Percentiles rank a stretch among this genome's conserved stretches.
phyloP scores from a whole-genome alignment of 129 eudicot genomes.

The Ambrosia artemisiifolia region DNA sequence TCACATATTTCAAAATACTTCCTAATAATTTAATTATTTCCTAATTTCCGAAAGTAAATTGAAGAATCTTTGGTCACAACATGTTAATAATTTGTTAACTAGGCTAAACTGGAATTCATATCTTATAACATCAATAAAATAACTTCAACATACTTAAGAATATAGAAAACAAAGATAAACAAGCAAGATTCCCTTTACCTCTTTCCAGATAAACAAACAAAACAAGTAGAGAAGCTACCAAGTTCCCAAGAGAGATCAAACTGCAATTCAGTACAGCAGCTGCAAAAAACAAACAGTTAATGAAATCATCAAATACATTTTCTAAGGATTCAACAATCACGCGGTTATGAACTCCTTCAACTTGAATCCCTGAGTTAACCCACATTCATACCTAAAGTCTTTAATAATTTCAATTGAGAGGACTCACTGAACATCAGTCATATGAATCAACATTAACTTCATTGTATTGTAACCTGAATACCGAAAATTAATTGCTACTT shows the following conservation, averaged over 20 bases:
- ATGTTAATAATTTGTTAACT: neutral
- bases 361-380: neutral
- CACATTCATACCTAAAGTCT: neutral
- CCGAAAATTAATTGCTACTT: neutral
- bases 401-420: slow-evolving; percentile 8
- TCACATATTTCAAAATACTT: neutral
- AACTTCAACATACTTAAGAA: slow-evolving; percentile 20
- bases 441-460: too few species aligned
- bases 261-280: slow-evolving; percentile 91
- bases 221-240: slow-evolving; percentile 68
- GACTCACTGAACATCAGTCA: neutral
- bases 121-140: neutral
- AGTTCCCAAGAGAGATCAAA: slow-evolving; percentile 72
- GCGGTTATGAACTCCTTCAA: neutral
- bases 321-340: neutral
- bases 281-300: slow-evolving; percentile 38
- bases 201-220: slow-evolving; percentile 55
- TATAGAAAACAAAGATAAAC: neutral
- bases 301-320: slow-evolving; percentile 1
- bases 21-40: neutral
- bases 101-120: neutral
- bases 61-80: slow-evolving; percentile 4
- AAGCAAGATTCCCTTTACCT: slow-evolving; percentile 37
- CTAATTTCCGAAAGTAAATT: neutral
- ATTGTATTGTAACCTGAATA: slow-evolving; percentile 3